A percentile compares a stretch with the other conserved stretches of the same genome.
phyloP scores from a whole-genome alignment of 495 filamentous ascomycete species.

The Hyaloscypha bicolor region DNA sequence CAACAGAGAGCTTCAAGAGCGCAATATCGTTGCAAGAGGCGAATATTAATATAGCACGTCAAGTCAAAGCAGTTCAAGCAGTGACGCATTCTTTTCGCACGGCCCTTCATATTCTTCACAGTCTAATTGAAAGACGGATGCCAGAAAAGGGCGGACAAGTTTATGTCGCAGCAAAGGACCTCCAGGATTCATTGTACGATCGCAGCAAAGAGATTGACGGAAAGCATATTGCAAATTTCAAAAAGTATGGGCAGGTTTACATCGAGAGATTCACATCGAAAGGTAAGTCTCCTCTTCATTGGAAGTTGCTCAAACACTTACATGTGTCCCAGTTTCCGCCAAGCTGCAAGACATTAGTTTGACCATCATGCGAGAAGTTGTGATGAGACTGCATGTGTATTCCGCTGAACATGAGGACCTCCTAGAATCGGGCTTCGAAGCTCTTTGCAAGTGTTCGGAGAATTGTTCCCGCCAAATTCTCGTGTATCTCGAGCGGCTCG shows the following conservation, averaged over 20 bases:
- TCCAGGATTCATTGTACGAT: constrained; percentile 1
- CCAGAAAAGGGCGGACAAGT: not conserved
- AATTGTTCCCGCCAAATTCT: not conserved
- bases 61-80: constrained; percentile 14
- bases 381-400: constrained; percentile 14
- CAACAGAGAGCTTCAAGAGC: constrained; percentile 21
- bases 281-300: constrained; percentile 4
- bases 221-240: constrained; percentile 8
- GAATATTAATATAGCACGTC: not conserved
- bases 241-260: constrained; percentile 5
- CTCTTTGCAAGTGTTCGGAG: constrained; percentile 26
- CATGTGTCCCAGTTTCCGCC: not conserved
- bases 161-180: constrained; percentile 6
- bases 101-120: constrained; percentile 16
- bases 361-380: constrained; percentile 12
- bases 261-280: constrained; percentile 1
- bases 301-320: constrained; percentile 6
- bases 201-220: not conserved
- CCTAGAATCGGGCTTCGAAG: constrained; percentile 1
- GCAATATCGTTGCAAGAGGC: constrained; percentile 17
- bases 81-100: constrained; percentile 20
- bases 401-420: constrained; percentile 17
- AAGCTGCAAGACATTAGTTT: constrained; percentile 8
- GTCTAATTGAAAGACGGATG: constrained; percentile 10
- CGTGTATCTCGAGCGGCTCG: not conserved